Base-by-base conservation (phyloP, 352 stramenopile species). In the Phytophthora brassicae region DNA sequence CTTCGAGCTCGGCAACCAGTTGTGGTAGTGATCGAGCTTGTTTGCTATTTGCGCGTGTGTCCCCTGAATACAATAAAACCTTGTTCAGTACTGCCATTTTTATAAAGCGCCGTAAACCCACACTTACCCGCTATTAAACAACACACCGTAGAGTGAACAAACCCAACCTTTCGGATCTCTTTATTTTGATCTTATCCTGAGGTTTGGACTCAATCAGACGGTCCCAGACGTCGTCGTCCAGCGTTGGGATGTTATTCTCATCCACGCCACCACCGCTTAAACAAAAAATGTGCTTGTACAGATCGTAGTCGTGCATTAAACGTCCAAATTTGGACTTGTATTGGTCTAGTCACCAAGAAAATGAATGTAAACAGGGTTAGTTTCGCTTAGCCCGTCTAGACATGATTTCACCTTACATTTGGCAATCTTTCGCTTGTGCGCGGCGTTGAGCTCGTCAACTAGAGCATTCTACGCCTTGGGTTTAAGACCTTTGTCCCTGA, bases 201-300 rank as follows among this genome's bases (percentile, higher is more conserved):
- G 33, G 33, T 13, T 39, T 39, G 6, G 33, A 39, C 11, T 39
- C 11, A 16, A 54, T 48, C 14, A 65, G 24, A 4, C 19, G 3
- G 20, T 53, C n/a, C 57, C 47, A 65, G 3, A 59, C 48, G 8
- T 53, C 28, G 19, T 58, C 39, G 12, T 52, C 39, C 2, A 65
- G 14, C 16, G 39, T 59, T n/a, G n/a, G n/a, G n/a, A 16, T 7
- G 33, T 16, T n/a, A 17, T 3, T 39, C 33, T 16, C 6, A n/a
- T n/a, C n/a, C n/a, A n/a, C 33, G 11, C 11, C 33, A 39, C 5
- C 33, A 39, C 33, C 33, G n/a, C 33, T 39, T 39, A n/a, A n/a
- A n/a, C n/a, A n/a, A n/a, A n/a, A n/a, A n/a, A n/a, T 16, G 33
- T 7, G 33, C 33, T 39, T 39, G 12, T 39, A 39, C 33, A 39